These are phyloP conservation scores for Candida ovalis DNA, from an alignment of 805 yeast species.

Conservation along the genomic window DNA sequence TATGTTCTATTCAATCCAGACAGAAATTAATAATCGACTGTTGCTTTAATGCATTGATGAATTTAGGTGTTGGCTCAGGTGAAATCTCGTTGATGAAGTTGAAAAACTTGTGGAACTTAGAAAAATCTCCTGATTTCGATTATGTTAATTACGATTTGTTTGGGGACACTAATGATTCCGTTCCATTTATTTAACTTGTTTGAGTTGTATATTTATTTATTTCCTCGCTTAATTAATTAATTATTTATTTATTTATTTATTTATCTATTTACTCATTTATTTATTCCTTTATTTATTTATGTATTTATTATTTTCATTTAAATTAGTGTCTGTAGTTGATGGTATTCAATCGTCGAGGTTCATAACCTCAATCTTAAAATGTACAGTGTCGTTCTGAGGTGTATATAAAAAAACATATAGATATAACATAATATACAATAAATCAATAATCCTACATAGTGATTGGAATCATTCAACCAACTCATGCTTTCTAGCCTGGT, in stretches of 20 bases:
- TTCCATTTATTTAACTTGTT: constrained; percentile 25
- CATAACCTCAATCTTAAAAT: no score
- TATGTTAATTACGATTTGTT: constrained; percentile 23
- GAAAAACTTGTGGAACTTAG: constrained; percentile 30
- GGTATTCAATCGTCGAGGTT: no score
- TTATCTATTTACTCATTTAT: neutral
- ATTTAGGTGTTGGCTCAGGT: constrained; percentile 34
- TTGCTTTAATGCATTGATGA: constrained; percentile 32
- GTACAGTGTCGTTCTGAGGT: neutral
- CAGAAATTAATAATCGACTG: constrained; percentile 33
- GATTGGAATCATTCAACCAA: constrained; percentile 17
- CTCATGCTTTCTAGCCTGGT: constrained; percentile 36
- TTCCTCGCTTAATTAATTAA: neutral
- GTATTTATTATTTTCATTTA: neutral
- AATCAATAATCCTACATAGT: neutral
- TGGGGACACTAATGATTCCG: constrained; percentile 32
- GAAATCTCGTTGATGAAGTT: constrained; percentile 31
- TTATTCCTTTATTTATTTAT: neutral
- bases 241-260: neutral
- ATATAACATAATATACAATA: neutral
- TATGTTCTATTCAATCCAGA: constrained; percentile 28
- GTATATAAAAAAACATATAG: neutral
- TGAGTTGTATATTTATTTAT: neutral
- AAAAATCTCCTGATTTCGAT: constrained; percentile 23
- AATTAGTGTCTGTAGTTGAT: no score